phyloP scores from a whole-genome alignment of 2,329 filamentous ascomycete species.

The Zelopaecilomyces penicillatus region DNA sequence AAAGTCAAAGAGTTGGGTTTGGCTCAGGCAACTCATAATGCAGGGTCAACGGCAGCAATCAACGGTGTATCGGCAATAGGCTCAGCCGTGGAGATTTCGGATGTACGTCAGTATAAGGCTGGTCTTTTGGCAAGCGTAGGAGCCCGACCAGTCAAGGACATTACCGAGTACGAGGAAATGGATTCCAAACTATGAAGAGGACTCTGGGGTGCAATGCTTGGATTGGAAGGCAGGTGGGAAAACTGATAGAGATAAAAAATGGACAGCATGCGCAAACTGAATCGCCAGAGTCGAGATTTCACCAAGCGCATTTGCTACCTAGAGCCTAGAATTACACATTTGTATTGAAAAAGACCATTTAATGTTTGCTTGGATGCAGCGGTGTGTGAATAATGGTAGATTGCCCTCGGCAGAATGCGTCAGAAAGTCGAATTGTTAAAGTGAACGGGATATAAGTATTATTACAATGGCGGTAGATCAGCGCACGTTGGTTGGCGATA shows the following conservation, averaged over 20 bases:
- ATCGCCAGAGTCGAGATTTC: background rate
- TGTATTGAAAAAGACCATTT: too few species aligned
- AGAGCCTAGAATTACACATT: too few species aligned
- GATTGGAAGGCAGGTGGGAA: background rate
- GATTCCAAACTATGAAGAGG: constrained; percentile 62
- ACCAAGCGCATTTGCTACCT: too few species aligned
- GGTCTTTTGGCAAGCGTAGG: constrained; percentile 64
- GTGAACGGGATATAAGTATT: too few species aligned
- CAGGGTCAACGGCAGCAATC: constrained; percentile 24
- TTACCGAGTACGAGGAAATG: constrained; percentile 79
- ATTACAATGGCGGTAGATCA: too few species aligned
- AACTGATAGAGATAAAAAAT: constrained; percentile 6
- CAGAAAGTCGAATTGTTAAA: too few species aligned
- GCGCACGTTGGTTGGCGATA: too few species aligned
- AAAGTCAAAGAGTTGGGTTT: constrained; percentile 35
- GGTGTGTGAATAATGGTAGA: too few species aligned
- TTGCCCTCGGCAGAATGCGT: too few species aligned
- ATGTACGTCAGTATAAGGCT: constrained; percentile 75
- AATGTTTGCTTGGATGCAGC: too few species aligned
- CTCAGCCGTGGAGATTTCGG: constrained; percentile 55
- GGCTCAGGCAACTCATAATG: constrained; percentile 24
- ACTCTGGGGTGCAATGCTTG: constrained; percentile 2
- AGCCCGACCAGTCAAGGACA: constrained; percentile 61
- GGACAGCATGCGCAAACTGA: constrained; percentile 6
- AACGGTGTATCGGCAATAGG: constrained; percentile 34